Conservation (phyloP, 495 filamentous ascomycete species). For the Penicillium manginii region DNA sequence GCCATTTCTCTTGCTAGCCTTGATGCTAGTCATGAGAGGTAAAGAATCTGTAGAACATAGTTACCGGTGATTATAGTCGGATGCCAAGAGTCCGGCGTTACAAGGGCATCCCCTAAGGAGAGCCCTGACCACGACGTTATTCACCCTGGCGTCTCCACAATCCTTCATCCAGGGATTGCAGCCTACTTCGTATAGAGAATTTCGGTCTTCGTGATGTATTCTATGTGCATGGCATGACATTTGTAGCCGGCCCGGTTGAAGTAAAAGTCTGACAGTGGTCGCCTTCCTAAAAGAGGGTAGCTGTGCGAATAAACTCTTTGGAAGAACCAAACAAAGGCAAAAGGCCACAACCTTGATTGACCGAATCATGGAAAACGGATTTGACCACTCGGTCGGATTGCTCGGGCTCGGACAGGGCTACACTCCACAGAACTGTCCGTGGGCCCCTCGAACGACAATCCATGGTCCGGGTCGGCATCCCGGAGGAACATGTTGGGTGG, state of each 20-base stretch:
- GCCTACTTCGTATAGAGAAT: background rate
- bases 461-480: conserved; percentile 15
- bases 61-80: background rate
- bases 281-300: background rate
- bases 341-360: background rate
- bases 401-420: background rate
- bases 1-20: background rate
- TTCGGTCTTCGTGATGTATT: background rate
- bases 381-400: background rate
- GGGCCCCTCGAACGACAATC: conserved; percentile 2
- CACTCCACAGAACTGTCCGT: conserved; percentile 10
- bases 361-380: conserved; percentile 2
- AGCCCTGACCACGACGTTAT: conserved; percentile 1
- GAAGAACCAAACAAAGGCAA: background rate
- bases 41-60: background rate
- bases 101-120: background rate
- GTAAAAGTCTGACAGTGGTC: conserved; percentile 3
- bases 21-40: background rate
- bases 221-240: background rate
- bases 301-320: background rate
- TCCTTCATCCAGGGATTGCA: background rate
- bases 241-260: background rate
- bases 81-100: conserved; percentile 1
- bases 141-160: conserved; percentile 3
- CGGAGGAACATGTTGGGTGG: background rate